Conservation (phyloP, 139 green algal genomes). For the Diplosphaera chodatii region DNA sequence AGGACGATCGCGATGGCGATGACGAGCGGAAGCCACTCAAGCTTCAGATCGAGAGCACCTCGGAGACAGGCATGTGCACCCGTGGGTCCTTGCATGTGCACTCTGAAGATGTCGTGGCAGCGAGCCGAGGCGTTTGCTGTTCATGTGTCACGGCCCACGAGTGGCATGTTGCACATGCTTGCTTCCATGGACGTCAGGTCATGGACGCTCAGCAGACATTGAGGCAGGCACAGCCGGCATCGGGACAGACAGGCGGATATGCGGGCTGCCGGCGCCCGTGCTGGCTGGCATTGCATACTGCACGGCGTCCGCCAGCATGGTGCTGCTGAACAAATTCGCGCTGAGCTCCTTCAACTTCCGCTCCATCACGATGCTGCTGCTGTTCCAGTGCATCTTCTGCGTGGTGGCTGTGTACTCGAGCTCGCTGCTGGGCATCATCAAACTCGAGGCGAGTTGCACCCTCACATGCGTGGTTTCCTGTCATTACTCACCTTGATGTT, state of each 20-base stretch:
- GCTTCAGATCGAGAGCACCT: background rate
- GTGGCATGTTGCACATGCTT: no score
- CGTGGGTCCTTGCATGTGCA: no score
- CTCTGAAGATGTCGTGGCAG: no score
- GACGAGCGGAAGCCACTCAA: background rate
- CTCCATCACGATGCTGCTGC: slow-evolving; percentile 63
- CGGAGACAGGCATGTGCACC: no score
- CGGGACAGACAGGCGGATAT: background rate
- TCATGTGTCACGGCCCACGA: no score
- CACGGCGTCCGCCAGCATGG: slow-evolving; percentile 33
- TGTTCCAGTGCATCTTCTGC: slow-evolving; percentile 73
- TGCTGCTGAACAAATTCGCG: slow-evolving; percentile 79
- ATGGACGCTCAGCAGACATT: background rate
- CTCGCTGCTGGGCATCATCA: slow-evolving; percentile 47
- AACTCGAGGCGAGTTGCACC: slow-evolving; percentile 36
- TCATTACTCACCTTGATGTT: background rate
- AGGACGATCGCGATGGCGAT: background rate
- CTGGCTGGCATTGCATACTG: slow-evolving; percentile 21
- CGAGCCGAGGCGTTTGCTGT: no score
- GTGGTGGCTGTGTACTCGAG: slow-evolving; percentile 57
- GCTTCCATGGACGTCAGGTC: no score
- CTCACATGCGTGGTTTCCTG: slow-evolving; percentile 21
- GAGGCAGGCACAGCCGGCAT: background rate
- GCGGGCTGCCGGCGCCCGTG: slow-evolving; percentile 6
- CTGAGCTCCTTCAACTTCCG: slow-evolving; percentile 74